Evolutionary conservation across 176 grass and related monocot genomes (phyloP).

Genomic region (Areca catechu): DNA sequence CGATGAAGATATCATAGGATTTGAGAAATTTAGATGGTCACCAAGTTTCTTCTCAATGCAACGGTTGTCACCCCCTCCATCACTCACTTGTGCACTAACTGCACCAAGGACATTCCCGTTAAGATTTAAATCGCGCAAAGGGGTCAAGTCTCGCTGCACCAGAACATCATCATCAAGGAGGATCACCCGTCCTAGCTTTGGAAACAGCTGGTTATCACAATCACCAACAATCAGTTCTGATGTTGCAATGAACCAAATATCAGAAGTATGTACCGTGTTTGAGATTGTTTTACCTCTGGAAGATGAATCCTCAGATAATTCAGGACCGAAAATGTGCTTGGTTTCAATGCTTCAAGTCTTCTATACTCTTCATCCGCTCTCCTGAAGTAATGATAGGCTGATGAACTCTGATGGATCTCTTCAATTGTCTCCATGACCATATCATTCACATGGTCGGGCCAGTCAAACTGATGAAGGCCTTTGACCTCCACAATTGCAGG

Average conservation of each 20-base stretch:
- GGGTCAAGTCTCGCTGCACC: constrained; percentile 55
- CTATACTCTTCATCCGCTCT: constrained; percentile 21
- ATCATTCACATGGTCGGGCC: constrained; percentile 26
- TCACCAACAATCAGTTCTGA: constrained; percentile 3
- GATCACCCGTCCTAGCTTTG: constrained; percentile 59
- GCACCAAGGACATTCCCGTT: constrained; percentile 62
- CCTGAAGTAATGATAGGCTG: constrained; percentile 15
- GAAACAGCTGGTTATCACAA: constrained; percentile 55
- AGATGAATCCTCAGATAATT: constrained; percentile 96
- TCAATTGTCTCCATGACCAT: constrained; percentile 67
- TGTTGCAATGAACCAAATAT: not conserved
- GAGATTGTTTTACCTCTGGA: constrained; percentile 49
- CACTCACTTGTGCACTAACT: constrained; percentile 22
- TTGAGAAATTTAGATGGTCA: constrained; percentile 69
- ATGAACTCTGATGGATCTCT: constrained; percentile 45
- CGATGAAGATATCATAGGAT: constrained; percentile 24
- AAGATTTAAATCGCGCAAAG: constrained; percentile 59
- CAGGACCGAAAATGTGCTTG: constrained; percentile 59
- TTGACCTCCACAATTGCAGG: constrained; percentile 76
- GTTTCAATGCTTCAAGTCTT: constrained; percentile 49
- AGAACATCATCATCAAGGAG: constrained; percentile 85
- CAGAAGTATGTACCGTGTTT: not conserved
- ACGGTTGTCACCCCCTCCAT: constrained; percentile 10
- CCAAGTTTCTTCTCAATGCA: constrained; percentile 48
- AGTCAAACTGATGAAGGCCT: constrained; percentile 88